These are phyloP conservation scores for Lentinula guzmanii DNA, from an alignment of 768 basidiomycete genomes.

Conservation along the genomic window DNA sequence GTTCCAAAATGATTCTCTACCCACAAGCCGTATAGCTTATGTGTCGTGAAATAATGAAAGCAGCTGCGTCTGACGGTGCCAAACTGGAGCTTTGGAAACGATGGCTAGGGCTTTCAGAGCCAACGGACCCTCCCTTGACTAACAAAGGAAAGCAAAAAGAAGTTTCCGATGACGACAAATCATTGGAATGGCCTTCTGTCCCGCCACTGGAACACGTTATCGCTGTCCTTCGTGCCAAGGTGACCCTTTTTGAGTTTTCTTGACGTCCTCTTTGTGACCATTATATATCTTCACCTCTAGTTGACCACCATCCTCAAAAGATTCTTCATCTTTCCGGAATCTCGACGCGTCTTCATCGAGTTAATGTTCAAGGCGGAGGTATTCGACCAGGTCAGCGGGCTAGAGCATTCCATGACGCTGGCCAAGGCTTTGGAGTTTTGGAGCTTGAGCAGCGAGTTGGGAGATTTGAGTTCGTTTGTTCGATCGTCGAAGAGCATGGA, in stretches of 20 bases:
- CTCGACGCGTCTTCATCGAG: constrained; percentile 59
- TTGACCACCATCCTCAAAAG: constrained; percentile 31
- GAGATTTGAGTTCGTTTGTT: not conserved
- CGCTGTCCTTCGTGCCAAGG: constrained; percentile 52
- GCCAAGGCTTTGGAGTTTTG: constrained; percentile 1
- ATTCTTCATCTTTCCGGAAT: constrained; percentile 70
- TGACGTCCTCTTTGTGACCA: not conserved
- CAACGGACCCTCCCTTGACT: not conserved
- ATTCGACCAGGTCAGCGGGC: constrained; percentile 11
- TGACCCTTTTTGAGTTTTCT: constrained; percentile 28
- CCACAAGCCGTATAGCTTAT: constrained; percentile 13
- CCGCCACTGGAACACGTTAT: constrained; percentile 39
- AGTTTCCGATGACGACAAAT: constrained; percentile 20
- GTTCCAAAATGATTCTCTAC: too few relatives aligned
- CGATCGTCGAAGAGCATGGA: not conserved
- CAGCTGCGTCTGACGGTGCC: constrained; percentile 57
- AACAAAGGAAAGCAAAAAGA: not conserved
- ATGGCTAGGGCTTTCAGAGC: constrained; percentile 51
- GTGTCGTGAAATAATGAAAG: constrained; percentile 46
- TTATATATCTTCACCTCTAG: constrained; percentile 10
- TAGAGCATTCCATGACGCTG: not conserved
- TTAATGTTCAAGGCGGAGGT: constrained; percentile 45
- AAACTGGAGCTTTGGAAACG: constrained; percentile 71
- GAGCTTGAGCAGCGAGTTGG: constrained; percentile 1
- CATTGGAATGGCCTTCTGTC: constrained; percentile 14